These are phyloP conservation scores for Fraxinus sp. DNA, from an alignment of 305 asterid genomes.

Conservation along the genomic window DNA sequence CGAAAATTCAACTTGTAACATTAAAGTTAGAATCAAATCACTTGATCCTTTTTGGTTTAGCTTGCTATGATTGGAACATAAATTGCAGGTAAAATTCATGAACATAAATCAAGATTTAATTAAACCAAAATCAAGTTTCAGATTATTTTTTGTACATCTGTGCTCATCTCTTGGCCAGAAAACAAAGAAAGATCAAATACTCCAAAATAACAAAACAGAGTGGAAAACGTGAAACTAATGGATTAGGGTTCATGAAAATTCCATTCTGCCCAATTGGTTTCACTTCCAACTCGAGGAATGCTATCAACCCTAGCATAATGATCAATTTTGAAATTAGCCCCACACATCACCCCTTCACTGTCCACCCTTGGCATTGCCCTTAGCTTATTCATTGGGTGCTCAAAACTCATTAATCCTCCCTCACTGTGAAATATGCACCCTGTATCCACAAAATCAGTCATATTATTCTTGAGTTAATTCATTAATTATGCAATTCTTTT, in stretches of 20 bases:
- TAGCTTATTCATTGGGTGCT: conserved; percentile 79
- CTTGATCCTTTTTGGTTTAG: neutral
- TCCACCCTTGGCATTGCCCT: conserved; percentile 84
- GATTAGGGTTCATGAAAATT: conserved; percentile 13
- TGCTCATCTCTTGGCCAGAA: neutral
- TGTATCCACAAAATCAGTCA: conserved; percentile 20
- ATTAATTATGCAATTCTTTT: neutral
- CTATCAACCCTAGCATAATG: conserved; percentile 60
- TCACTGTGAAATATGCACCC: conserved; percentile 83
- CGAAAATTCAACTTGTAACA: neutral
- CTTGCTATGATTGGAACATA: neutral
- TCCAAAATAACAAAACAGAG: neutral
- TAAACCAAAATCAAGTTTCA: neutral
- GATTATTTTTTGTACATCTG: neutral
- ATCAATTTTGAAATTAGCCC: conserved; percentile 78
- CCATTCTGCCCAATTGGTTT: conserved; percentile 73
- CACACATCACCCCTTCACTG: conserved; percentile 79
- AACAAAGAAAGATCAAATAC: neutral
- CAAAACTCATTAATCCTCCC: conserved; percentile 78
- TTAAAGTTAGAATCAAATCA: conserved; percentile 4
- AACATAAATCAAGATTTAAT: neutral
- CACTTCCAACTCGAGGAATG: conserved; percentile 91
- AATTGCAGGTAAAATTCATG: neutral
- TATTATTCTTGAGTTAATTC: neutral
- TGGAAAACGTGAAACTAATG: neutral